phyloP scores from a whole-genome alignment of 305 asterid genomes.

The Petunia hybrid region DNA sequence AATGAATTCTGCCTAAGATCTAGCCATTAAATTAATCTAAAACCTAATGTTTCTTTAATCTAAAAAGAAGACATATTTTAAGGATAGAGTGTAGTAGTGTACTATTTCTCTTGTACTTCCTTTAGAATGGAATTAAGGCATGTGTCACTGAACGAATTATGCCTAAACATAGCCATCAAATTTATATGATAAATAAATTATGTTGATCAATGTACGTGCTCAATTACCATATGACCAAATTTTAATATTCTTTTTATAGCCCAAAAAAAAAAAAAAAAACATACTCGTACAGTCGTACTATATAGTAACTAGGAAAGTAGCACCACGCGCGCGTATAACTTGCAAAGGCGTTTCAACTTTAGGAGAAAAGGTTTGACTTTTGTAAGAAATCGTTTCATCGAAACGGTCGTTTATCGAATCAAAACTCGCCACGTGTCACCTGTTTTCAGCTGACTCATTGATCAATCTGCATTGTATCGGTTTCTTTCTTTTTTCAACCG shows the following conservation, averaged over 20 bases:
- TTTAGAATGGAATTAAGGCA: neutral
- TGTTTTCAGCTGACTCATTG: slow-evolving; percentile 21
- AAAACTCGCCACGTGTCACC: slow-evolving; percentile 45
- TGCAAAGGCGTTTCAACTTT: slow-evolving; percentile 37
- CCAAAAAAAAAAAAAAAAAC: neutral
- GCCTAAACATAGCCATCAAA: neutral
- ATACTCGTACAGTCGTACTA: no score
- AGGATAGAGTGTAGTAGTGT: neutral
- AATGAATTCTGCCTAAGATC: no score
- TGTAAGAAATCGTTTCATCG: neutral
- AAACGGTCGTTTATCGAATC: slow-evolving; percentile 45
- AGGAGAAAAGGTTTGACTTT: slow-evolving; percentile 50
- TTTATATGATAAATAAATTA: neutral
- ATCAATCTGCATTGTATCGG: slow-evolving; percentile 51
- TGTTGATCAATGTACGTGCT: neutral
- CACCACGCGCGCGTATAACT: slow-evolving; percentile 26
- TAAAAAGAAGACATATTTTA: no score
- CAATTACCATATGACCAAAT: neutral
- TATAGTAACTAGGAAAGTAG: slow-evolving; percentile 22
- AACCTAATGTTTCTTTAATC: no score
- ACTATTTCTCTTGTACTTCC: neutral
- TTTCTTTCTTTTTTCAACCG: slow-evolving; percentile 38
- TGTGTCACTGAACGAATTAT: neutral
- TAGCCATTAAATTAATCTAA: no score
- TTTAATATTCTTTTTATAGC: neutral